phyloP scores from a whole-genome alignment of 164 flowering plant species.

The Aristolochia contorta region DNA sequence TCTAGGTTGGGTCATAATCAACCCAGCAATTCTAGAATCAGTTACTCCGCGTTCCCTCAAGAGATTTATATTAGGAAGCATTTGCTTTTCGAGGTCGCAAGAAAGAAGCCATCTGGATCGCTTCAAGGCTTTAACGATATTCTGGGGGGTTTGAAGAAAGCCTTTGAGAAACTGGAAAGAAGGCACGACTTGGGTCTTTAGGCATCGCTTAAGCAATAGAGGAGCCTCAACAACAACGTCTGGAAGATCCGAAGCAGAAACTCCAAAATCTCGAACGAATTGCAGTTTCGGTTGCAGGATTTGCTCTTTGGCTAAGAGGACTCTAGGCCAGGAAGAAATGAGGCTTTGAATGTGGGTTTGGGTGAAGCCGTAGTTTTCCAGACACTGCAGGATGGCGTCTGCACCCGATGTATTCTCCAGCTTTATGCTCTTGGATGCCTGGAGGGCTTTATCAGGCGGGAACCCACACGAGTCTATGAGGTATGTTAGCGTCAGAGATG shows the following conservation, averaged over 20 bases:
- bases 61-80: not conserved
- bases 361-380: conserved; percentile 4
- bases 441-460: conserved; percentile 1
- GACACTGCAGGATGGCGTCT: not conserved
- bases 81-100: not conserved
- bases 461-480: conserved; percentile 9
- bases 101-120: not conserved
- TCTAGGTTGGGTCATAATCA: conserved; percentile 2
- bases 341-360: conserved; percentile 1
- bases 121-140: not conserved
- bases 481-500: conserved; percentile 1
- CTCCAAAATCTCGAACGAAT: not conserved
- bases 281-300: conserved; percentile 7
- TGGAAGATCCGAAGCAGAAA: not conserved
- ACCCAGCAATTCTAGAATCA: not conserved
- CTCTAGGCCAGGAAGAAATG: not conserved
- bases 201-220: not conserved
- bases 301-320: conserved; percentile 2
- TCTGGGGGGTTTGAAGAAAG: not conserved
- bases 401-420: not conserved
- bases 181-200: conserved; percentile 3
- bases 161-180: conserved; percentile 2
- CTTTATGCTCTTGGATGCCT: not conserved
- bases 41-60: not conserved
- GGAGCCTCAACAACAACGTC: not conserved